Conservation (phyloP, 805 yeast species). For the Saccharomycopsis oosterbeekiorum region DNA sequence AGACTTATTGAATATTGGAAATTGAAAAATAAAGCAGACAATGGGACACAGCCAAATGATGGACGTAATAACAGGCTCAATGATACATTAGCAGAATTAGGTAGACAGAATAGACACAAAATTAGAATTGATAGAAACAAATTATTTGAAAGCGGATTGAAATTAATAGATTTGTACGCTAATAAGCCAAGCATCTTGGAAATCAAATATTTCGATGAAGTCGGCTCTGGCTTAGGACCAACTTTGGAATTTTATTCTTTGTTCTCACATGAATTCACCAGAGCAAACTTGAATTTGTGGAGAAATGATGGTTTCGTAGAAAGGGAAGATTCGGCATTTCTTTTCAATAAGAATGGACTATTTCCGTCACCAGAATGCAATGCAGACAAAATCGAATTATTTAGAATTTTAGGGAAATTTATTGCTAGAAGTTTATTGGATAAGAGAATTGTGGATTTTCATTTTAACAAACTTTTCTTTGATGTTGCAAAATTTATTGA, state of each 20-base stretch:
- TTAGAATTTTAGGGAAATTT: conserved; percentile 67
- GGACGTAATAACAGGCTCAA: conserved; percentile 24
- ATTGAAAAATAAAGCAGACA: conserved; percentile 32
- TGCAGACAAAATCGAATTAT: conserved; percentile 39
- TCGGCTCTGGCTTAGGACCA: conserved; percentile 95
- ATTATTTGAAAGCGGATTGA: conserved; percentile 66
- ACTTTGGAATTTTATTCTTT: conserved; percentile 85
- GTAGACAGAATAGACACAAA: conserved; percentile 71
- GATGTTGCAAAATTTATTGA: conserved; percentile 35
- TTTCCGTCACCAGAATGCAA: conserved; percentile 57
- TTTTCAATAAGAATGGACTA: conserved; percentile 41
- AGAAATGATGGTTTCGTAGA: conserved; percentile 32
- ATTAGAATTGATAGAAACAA: conserved; percentile 64
- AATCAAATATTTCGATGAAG: conserved; percentile 82
- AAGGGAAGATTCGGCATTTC: conserved; percentile 27
- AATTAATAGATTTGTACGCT: conserved; percentile 68
- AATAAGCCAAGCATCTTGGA: conserved; percentile 74
- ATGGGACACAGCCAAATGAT: conserved; percentile 24
- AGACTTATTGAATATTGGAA: conserved; percentile 76
- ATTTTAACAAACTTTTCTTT: conserved; percentile 65
- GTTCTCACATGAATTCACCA: conserved; percentile 67
- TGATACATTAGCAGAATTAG: conserved; percentile 39
- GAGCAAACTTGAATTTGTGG: conserved; percentile 58
- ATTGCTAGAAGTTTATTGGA: conserved; percentile 82
- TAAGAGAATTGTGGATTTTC: conserved; percentile 77